phyloP scores from a whole-genome alignment of 129 eudicot genomes.

The Centrapalus pauciflorus region DNA sequence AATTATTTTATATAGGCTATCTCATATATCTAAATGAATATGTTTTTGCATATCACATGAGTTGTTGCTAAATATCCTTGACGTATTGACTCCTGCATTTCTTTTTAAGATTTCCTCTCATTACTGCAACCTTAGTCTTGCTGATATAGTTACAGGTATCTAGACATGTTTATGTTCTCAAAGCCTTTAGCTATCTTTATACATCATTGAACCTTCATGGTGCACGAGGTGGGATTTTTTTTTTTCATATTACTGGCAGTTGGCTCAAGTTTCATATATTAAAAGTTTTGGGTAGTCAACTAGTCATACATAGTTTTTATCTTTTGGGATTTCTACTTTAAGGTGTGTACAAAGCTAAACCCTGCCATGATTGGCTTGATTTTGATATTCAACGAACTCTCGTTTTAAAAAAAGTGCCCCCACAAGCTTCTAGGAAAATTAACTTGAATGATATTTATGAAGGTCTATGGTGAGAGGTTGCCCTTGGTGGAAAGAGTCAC shows the following conservation, averaged over 20 bases:
- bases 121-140: neutral
- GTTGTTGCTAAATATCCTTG: neutral
- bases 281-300: neutral
- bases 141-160: conserved; percentile 1
- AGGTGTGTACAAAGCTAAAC: conserved; percentile 13
- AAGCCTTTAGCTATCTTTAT: neutral
- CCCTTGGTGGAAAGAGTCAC: conserved; percentile 79
- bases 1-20: neutral
- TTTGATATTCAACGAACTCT: neutral
- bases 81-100: neutral
- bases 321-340: neutral
- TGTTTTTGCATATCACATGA: neutral
- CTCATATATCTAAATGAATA: neutral
- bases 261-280: neutral
- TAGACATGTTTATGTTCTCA: neutral
- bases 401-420: conserved; percentile 15
- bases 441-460: conserved; percentile 77
- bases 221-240: conserved; percentile 1
- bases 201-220: conserved; percentile 1
- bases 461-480: conserved; percentile 94
- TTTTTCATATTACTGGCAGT: neutral
- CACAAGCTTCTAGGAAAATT: conserved; percentile 40
- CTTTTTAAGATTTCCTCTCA: neutral
- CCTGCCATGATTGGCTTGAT: conserved; percentile 13
- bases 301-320: neutral